Percentiles rank a stretch among this genome's conserved stretches.
These are phyloP conservation scores for Fusarium albosuccineum DNA, from an alignment of 2,329 filamentous ascomycete genomes.

Conservation along the genomic window DNA sequence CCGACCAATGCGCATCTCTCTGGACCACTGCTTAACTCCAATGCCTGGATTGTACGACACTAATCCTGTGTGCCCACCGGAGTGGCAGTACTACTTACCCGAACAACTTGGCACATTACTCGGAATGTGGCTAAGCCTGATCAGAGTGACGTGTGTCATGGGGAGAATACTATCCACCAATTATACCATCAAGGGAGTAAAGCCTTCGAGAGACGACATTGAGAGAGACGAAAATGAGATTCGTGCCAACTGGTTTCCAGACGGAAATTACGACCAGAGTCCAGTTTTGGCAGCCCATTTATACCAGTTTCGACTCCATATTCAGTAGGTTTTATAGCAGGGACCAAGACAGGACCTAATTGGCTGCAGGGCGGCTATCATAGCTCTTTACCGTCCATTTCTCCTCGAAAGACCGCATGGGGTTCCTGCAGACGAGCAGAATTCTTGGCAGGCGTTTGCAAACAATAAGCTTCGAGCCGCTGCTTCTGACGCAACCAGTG, in stretches of 20 bases:
- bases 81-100: background rate
- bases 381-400: background rate
- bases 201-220: background rate
- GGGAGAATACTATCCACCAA: background rate
- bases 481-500: conserved; percentile 4
- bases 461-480: background rate
- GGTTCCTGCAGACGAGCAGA: background rate
- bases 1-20: conserved; percentile 23
- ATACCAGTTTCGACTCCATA: background rate
- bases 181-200: background rate
- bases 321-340: background rate
- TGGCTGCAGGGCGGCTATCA: background rate
- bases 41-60: conserved; percentile 3
- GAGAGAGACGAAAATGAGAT: conserved; percentile 1
- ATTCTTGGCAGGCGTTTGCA: background rate
- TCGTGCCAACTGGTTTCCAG: background rate
- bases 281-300: background rate
- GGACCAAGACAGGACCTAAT: background rate
- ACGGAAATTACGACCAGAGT: background rate
- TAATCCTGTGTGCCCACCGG: background rate
- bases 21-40: conserved; percentile 20
- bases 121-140: background rate
- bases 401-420: background rate
- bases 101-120: background rate
- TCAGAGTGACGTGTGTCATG: background rate